Evolutionary conservation across 2,329 filamentous ascomycete genomes (phyloP), one percentile per base, ranked within the genome.

Genomic region (Trichoderma citrinoviride): DNA sequence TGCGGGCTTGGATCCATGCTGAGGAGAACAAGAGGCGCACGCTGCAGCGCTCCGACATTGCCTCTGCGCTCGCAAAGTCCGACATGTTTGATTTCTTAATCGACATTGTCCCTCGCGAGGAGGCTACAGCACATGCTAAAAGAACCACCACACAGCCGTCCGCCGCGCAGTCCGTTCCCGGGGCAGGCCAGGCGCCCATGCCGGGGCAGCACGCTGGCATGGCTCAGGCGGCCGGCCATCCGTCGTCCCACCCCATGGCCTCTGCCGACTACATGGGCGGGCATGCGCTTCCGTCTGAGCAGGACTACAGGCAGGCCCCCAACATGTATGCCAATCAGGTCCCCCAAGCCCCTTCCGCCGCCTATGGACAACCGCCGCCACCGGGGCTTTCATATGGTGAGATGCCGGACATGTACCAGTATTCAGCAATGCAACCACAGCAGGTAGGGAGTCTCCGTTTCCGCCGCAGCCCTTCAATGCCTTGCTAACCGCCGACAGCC

Each of bases 51-150:
- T 97, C 92, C 65, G 95, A 99, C 74, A 99, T 99, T 75, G 95
- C 95, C 23, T 96, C 93, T 12, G 95, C 95, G 15, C 83, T 99
- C 25, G 91, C 92, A 66, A 99, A 99, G 80, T 97, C 93, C 23
- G 95, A 99, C 80, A 99, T 99, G 95, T 99, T 99, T 77, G 95
- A 99, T 80, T 99, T 99, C 79, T 83, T 99, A 66, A 99, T 99
- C 76, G 95, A 99, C 75, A 99, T 99, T 67, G 95, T 99, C 6
- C 95, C 95, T 3, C 89, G 95, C 60, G 95, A 99, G 77, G 95
- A 99, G 77, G 93, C 94, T 41, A 85, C 91, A 10, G 88, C 90
- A 23, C 92, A 93, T 75, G 87, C 93, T 46, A 97, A 97, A 81
- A 85, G 93, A 69, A 83, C 88, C 49, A 81, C 82, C 49, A 81